Percentiles rank a stretch among this genome's conserved stretches.
phyloP scores from a whole-genome alignment of 768 basidiomycete genomes.

The Macrolepiota albuminosa region DNA sequence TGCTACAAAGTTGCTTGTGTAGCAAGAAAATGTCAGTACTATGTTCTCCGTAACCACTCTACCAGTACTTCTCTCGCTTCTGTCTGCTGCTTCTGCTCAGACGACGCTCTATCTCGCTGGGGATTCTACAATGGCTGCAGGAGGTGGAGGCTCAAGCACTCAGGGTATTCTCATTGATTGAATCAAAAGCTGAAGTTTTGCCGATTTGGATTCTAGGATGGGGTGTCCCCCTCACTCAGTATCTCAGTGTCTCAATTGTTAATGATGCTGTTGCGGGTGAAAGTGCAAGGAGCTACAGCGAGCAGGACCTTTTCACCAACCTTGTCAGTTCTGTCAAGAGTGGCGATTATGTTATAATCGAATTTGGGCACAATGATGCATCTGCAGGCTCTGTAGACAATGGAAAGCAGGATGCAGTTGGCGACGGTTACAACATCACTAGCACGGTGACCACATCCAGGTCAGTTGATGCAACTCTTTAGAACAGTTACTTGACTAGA shows the following conservation, averaged over 20 bases:
- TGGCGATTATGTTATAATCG: conserved; percentile 40
- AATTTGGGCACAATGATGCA: conserved; percentile 48
- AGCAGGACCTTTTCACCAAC: conserved; percentile 42
- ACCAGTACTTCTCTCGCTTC: not conserved
- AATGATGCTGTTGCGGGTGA: conserved; percentile 43
- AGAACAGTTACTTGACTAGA: not conserved
- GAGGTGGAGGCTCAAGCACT: conserved; percentile 33
- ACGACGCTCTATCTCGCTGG: conserved; percentile 43
- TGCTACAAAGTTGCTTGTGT: not conserved
- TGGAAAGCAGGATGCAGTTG: conserved; percentile 37
- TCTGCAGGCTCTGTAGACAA: conserved; percentile 29
- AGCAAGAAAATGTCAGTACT: not conserved
- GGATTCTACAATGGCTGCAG: conserved; percentile 40
- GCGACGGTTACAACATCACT: conserved; percentile 11
- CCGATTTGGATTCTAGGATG: conserved; percentile 26
- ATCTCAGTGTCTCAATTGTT: conserved; percentile 35
- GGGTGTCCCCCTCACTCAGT: conserved; percentile 39
- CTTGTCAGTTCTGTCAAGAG: conserved; percentile 33
- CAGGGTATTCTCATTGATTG: conserved; percentile 21
- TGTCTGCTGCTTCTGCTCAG: conserved; percentile 17
- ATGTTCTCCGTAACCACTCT: not conserved
- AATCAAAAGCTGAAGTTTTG: not conserved
- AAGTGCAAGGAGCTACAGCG: conserved; percentile 42
- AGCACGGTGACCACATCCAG: not conserved
- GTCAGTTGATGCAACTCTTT: not conserved